A percentile compares a stretch with the other conserved stretches of the same genome.
Evolutionary conservation across 208 protist species (phyloP).

Genomic region (Trichomonas vaginalis): DNA sequence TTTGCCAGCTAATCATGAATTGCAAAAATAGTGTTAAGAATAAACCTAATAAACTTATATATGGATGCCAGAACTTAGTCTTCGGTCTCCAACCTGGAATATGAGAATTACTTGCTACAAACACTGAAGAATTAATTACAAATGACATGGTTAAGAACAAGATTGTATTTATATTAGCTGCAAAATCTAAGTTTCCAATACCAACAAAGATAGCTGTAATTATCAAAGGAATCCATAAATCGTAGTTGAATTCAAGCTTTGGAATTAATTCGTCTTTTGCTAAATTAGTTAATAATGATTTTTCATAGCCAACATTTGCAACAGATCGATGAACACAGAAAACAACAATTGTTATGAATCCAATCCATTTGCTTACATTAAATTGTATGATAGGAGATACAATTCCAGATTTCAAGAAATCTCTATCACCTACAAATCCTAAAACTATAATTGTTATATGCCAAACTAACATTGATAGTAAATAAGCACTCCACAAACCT

Average conservation of each 20-base stretch:
- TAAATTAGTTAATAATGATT: background rate
- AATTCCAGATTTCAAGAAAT: background rate
- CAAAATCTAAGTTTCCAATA: background rate
- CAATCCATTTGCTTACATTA: background rate
- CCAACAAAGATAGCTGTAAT: background rate
- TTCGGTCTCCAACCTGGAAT: constrained; percentile 33
- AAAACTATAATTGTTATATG: background rate
- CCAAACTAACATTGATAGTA: background rate
- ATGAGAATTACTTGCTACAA: constrained; percentile 28
- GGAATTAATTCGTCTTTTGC: background rate
- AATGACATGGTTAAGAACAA: constrained; percentile 44
- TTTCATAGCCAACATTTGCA: background rate
- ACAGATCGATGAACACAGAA: background rate
- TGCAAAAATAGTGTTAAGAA: constrained; percentile 31
- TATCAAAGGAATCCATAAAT: background rate
- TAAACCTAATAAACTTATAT: constrained; percentile 23
- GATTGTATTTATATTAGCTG: constrained; percentile 22
- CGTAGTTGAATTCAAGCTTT: background rate
- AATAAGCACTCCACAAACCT: background rate
- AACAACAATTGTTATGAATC: background rate
- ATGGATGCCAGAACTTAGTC: constrained; percentile 34
- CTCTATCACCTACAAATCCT: background rate
- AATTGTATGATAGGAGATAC: background rate
- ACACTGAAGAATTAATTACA: constrained; percentile 44
- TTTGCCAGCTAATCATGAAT: constrained; percentile 24